A percentile compares a stretch with the other conserved stretches of the same genome.
Evolutionary conservation across 2,329 filamentous ascomycete species (phyloP).

Genomic region (Alternaria arbusti): DNA sequence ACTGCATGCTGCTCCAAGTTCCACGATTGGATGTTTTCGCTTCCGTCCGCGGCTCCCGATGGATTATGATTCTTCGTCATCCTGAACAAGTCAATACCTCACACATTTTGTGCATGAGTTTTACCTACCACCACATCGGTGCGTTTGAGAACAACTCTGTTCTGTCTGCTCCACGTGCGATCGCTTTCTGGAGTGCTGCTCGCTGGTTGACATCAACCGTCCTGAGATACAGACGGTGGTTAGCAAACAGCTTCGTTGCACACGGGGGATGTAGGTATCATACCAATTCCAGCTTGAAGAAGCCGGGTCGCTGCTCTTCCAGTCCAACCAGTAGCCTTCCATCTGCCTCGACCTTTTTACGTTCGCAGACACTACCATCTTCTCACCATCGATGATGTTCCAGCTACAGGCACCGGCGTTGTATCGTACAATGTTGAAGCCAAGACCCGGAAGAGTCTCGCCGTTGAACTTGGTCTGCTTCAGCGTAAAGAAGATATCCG

Average conservation of each 20-base stretch:
- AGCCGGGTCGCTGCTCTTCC: slow-evolving; percentile 1
- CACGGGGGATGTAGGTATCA: background rate
- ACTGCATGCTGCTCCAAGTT: slow-evolving; percentile 13
- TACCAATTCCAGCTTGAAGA: slow-evolving; percentile 13
- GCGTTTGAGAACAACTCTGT: slow-evolving; percentile 9
- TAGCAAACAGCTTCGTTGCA: background rate
- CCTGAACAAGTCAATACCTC: background rate
- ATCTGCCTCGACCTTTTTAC: slow-evolving; percentile 13
- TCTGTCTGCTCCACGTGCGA: slow-evolving; percentile 7
- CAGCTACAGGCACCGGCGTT: slow-evolving; percentile 16
- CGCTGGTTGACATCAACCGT: slow-evolving; percentile 9
- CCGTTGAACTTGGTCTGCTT: slow-evolving; percentile 3
- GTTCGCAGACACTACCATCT: slow-evolving; percentile 9
- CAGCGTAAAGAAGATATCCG: slow-evolving; percentile 12
- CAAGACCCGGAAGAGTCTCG: slow-evolving; percentile 7
- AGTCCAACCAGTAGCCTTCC: slow-evolving; percentile 14
- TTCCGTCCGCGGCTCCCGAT: slow-evolving; percentile 4
- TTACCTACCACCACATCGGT: slow-evolving; percentile 11
- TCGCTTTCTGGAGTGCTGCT: slow-evolving; percentile 9
- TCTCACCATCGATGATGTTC: slow-evolving; percentile 3
- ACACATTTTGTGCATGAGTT: background rate
- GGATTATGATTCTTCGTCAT: slow-evolving; percentile 11
- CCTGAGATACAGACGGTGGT: background rate
- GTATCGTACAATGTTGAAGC: slow-evolving; percentile 12
- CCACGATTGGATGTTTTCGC: slow-evolving; percentile 14